Evolutionary conservation across 106 monocot genomes (phyloP).

Genomic region (Apostasia ramifera): DNA sequence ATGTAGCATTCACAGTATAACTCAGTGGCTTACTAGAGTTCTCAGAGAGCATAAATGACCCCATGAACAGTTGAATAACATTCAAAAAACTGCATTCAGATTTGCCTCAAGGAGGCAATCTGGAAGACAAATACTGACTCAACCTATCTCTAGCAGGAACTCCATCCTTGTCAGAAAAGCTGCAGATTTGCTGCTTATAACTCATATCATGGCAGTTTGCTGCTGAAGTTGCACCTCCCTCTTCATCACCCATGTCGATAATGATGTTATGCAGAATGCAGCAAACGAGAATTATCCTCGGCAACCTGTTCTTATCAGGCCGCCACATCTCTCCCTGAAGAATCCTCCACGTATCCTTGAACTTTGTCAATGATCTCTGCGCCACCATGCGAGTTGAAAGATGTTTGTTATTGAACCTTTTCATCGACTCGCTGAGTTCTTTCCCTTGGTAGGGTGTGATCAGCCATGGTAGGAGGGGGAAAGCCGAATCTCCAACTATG

Average conservation of each 20-base stretch:
- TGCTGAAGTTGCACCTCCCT: constrained; percentile 29
- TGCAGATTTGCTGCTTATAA: constrained; percentile 64
- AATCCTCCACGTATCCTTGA: constrained; percentile 85
- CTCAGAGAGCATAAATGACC: too few species aligned
- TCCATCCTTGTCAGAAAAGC: constrained; percentile 38
- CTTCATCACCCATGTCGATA: constrained; percentile 66
- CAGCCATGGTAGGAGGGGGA: constrained; percentile 83
- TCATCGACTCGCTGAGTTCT: constrained; percentile 23
- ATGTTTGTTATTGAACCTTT: constrained; percentile 70
- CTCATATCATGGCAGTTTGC: constrained; percentile 38
- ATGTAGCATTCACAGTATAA: too few species aligned
- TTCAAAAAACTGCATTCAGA: neutral
- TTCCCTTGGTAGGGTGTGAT: constrained; percentile 71
- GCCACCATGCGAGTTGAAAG: constrained; percentile 53
- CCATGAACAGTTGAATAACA: neutral
- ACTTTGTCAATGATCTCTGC: constrained; percentile 58
- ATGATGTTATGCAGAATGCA: constrained; percentile 82
- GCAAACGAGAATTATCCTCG: constrained; percentile 84
- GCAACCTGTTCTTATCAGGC: constrained; percentile 81
- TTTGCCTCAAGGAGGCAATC: constrained; percentile 28
- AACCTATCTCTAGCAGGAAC: constrained; percentile 41
- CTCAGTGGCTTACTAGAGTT: too few species aligned
- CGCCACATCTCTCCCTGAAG: constrained; percentile 93
- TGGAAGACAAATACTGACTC: constrained; percentile 37
- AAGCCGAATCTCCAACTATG: constrained; percentile 57